Evolutionary conservation across 352 stramenopile genomes (phyloP).

Genomic region (Pythium insidiosum): DNA sequence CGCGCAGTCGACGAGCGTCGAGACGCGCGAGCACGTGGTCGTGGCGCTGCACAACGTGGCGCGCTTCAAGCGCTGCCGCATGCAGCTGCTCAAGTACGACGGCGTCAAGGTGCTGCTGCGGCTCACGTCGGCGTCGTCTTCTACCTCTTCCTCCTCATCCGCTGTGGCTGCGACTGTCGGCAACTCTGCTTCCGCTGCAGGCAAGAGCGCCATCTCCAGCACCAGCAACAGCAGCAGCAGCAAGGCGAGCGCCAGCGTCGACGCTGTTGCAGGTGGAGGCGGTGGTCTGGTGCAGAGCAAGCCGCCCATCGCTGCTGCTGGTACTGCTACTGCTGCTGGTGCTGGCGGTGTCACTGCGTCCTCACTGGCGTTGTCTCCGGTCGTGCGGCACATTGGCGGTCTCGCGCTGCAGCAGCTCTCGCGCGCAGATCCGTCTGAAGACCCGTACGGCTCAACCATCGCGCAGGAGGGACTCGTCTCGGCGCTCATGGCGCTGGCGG

Average conservation of each 20-base stretch:
- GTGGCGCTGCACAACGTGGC: conserved; percentile 63
- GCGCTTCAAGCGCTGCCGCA: conserved; percentile 37
- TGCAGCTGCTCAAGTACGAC: conserved; percentile 68
- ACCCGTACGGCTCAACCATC: conserved; percentile 43
- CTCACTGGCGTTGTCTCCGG: conserved; percentile 22
- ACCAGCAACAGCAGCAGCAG: too few relatives aligned
- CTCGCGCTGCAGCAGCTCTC: conserved; percentile 54
- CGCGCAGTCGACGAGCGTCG: conserved; percentile 25
- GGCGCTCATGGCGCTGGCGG: conserved; percentile 46
- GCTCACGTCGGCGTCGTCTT: conserved; percentile 33
- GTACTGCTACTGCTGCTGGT: too few relatives aligned
- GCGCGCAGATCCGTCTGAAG: conserved; percentile 22
- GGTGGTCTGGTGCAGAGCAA: too few relatives aligned
- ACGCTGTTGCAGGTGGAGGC: too few relatives aligned
- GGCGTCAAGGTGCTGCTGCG: conserved; percentile 63
- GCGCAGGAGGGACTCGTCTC: conserved; percentile 64
- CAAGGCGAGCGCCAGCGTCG: too few relatives aligned
- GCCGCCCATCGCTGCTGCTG: too few relatives aligned
- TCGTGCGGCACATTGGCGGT: conserved; percentile 61
- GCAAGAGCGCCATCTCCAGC: too few relatives aligned
- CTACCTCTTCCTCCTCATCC: too few relatives aligned
- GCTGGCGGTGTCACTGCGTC: too few relatives aligned
- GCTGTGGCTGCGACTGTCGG: too few relatives aligned
- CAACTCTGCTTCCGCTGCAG: too few relatives aligned
- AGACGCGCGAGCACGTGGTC: conserved; percentile 64